Conservation (phyloP, 257 asterid species). For the Solanum phureja region DNA sequence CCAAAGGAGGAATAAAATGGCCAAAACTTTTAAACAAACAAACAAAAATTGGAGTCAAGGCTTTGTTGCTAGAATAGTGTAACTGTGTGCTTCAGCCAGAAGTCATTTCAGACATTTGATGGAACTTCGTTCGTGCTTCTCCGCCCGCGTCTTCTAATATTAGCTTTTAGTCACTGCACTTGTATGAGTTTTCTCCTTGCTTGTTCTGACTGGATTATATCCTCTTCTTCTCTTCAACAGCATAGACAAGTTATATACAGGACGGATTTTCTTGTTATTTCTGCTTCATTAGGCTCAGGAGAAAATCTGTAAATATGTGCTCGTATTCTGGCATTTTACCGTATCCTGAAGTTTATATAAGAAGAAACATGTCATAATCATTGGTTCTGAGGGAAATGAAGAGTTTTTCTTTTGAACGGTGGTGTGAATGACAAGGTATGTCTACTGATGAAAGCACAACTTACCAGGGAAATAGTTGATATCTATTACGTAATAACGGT, state of each 20-base stretch:
- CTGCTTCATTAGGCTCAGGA: slow-evolving; percentile 46
- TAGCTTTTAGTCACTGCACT: neutral
- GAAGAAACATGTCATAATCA: neutral
- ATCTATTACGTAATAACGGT: slow-evolving; percentile 73
- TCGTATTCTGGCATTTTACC: slow-evolving; percentile 91
- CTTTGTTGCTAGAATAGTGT: neutral
- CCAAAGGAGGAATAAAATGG: neutral
- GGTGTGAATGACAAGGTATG: neutral
- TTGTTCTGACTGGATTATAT: neutral
- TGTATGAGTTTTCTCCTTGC: neutral
- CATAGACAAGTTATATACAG: neutral
- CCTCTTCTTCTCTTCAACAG: neutral
- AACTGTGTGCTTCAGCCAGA: neutral
- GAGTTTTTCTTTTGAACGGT: neutral
- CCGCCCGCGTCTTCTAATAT: neutral
- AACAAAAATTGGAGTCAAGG: neutral
- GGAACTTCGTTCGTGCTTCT: neutral
- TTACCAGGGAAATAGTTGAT: slow-evolving; percentile 95
- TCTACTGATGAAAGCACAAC: neutral
- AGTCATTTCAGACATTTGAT: neutral
- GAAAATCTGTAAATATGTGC: slow-evolving; percentile 81
- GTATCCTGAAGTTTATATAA: slow-evolving; percentile 39
- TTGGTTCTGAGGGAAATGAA: neutral
- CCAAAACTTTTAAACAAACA: neutral
- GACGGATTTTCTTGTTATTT: slow-evolving; percentile 15